Conservation (phyloP, 495 filamentous ascomycete genomes). For the Trichoderma orchidacearum region DNA sequence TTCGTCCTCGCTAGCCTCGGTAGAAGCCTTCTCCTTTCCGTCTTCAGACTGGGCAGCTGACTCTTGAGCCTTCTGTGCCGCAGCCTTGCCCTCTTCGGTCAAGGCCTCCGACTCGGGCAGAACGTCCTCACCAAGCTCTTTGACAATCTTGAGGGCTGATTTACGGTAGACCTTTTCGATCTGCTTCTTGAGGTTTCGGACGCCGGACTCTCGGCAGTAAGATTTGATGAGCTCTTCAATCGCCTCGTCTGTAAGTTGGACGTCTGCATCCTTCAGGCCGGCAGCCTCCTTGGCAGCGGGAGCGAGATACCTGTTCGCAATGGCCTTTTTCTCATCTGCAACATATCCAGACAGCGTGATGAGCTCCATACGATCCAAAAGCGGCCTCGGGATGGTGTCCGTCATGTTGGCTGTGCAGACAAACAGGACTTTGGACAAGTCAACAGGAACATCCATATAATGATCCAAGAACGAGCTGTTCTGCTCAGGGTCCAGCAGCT, state of each 20-base stretch:
- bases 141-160: slow-evolving; percentile 90
- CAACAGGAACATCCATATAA: slow-evolving; percentile 97
- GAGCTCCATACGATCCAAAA: slow-evolving; percentile 96
- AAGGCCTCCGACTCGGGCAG: slow-evolving; percentile 71
- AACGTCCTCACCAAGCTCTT: slow-evolving; percentile 80
- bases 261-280: slow-evolving; percentile 82
- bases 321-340: slow-evolving; percentile 97
- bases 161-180: slow-evolving; percentile 99
- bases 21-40: slow-evolving; percentile 10
- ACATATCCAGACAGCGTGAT: slow-evolving; percentile 97
- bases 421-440: slow-evolving; percentile 95
- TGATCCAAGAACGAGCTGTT: slow-evolving; percentile 97
- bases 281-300: slow-evolving; percentile 84
- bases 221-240: slow-evolving; percentile 97
- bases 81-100: slow-evolving; percentile 79
- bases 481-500: slow-evolving; percentile 93
- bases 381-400: slow-evolving; percentile 89
- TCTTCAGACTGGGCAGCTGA: slow-evolving; percentile 39
- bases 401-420: slow-evolving; percentile 99
- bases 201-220: slow-evolving; percentile 93
- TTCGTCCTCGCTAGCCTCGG: slow-evolving; percentile 11
- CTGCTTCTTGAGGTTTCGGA: slow-evolving; percentile 97
- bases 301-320: slow-evolving; percentile 83
- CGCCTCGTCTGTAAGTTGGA: slow-evolving; percentile 66
- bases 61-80: slow-evolving; percentile 40